phyloP scores from a whole-genome alignment of 2,329 filamentous ascomycete genomes.

The Trichoderma koningii region DNA sequence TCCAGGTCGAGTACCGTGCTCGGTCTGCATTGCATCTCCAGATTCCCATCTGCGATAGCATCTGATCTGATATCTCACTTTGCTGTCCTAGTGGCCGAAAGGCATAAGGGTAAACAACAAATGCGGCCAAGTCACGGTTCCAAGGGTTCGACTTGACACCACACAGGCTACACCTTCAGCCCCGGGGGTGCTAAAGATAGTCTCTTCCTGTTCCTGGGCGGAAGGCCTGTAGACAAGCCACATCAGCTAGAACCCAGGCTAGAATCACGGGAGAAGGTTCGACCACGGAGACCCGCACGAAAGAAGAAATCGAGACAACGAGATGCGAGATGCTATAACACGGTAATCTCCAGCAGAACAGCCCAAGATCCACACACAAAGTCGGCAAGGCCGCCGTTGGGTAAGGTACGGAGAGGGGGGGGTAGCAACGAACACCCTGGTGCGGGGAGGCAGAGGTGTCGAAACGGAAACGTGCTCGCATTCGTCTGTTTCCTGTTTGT shows the following conservation, averaged over 20 bases:
- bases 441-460: not conserved
- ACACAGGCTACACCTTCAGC: slow-evolving; percentile 20
- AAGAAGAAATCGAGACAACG: slow-evolving; percentile 17
- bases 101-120: slow-evolving; percentile 6
- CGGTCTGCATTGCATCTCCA: not conserved
- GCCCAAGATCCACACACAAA: slow-evolving; percentile 15
- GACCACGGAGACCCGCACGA: slow-evolving; percentile 18
- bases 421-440: not conserved
- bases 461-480: not conserved
- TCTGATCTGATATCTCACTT: slow-evolving; percentile 9
- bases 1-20: not conserved
- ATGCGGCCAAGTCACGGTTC: slow-evolving; percentile 2
- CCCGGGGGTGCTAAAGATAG: slow-evolving; percentile 22
- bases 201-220: not conserved
- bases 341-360: slow-evolving; percentile 26
- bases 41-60: slow-evolving; percentile 7
- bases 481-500: not conserved
- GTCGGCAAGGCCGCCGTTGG: slow-evolving; percentile 23
- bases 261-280: slow-evolving; percentile 20
- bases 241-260: slow-evolving; percentile 13
- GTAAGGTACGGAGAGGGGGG: slow-evolving; percentile 5
- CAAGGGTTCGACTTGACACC: slow-evolving; percentile 13
- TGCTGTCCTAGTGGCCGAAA: not conserved
- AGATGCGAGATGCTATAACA: slow-evolving; percentile 19
- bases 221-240: slow-evolving; percentile 3